phyloP scores from a whole-genome alignment of 495 filamentous ascomycete species.

The Podospora pseudoanserina region DNA sequence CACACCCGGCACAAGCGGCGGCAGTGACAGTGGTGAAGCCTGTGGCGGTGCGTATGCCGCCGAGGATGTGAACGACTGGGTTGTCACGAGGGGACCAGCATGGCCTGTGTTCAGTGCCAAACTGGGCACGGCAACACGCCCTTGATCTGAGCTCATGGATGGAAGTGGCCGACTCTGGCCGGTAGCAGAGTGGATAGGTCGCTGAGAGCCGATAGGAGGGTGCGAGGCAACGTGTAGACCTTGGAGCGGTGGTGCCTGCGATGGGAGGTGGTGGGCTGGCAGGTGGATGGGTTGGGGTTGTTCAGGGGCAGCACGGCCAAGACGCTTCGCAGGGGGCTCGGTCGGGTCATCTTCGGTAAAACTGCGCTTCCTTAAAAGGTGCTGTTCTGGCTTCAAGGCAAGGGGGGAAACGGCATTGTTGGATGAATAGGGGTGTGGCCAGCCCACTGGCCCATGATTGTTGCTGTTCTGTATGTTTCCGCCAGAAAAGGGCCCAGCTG shows the following conservation, averaged over 20 bases:
- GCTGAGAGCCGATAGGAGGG: slow-evolving; percentile 37
- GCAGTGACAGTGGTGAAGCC: slow-evolving; percentile 42
- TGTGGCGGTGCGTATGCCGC: slow-evolving; percentile 31
- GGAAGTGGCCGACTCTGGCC: background rate
- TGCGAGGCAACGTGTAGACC: slow-evolving; percentile 32
- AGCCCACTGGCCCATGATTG: slow-evolving; percentile 19
- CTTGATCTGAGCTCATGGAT: slow-evolving; percentile 19
- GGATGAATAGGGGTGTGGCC: slow-evolving; percentile 38
- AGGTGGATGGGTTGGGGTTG: slow-evolving; percentile 10
- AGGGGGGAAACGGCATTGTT: slow-evolving; percentile 51
- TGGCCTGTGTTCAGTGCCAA: slow-evolving; percentile 43
- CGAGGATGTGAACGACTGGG: slow-evolving; percentile 9
- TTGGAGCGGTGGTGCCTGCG: slow-evolving; percentile 9
- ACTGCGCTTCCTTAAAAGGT: slow-evolving; percentile 61
- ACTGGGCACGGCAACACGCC: slow-evolving; percentile 40
- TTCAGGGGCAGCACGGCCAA: slow-evolving; percentile 34
- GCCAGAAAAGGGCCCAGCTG: slow-evolving; percentile 22
- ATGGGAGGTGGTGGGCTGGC: slow-evolving; percentile 7
- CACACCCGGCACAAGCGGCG: slow-evolving; percentile 42
- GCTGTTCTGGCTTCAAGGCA: slow-evolving; percentile 45
- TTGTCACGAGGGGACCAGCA: slow-evolving; percentile 15
- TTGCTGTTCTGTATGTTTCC: background rate
- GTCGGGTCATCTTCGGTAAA: slow-evolving; percentile 57
- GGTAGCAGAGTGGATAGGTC: slow-evolving; percentile 30
- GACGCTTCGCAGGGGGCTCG: slow-evolving; percentile 68